Evolutionary conservation across 2,329 filamentous ascomycete genomes (phyloP), one percentile per base, ranked within the genome.

Genomic region (Peltaster fructicola): DNA sequence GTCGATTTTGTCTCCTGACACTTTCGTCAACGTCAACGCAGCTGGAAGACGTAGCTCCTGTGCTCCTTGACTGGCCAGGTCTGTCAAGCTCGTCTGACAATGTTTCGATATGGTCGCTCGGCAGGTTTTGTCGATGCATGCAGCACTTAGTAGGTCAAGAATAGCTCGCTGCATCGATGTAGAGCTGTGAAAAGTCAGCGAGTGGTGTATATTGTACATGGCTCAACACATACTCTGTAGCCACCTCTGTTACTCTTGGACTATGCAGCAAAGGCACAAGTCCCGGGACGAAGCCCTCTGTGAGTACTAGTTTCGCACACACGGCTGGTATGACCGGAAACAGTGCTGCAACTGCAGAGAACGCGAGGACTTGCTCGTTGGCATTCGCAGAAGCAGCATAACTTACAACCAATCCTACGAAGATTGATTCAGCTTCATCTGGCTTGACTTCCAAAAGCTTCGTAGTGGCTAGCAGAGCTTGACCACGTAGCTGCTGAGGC

Each of bases 291-390:
- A 98, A 95, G 3, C 80, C 80, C 37, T 92, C 80, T 17, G 73
- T 82, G 29, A 95, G 65, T 48, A 98, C 93, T 17, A 95, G 60
- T 30, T 71, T 62, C 3, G 79, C 64, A 2, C 74, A 79, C 20
- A 79, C 65, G 27, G 73, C 66, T 3, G 81, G 76, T 3, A 79
- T 70, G 25, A 98, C 66, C 2, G 88, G 84, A 46, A 98, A 98
- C 6, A 90, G 68, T 12, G 73, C 70, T 2, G 82, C 71, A 5
- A 82, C 81, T n/a, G 84, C 82, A 26, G 84, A 95, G 48, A 93
- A 95, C 5, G 84, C 84, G 24, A 88, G 63, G 27, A 92, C 80
- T 37, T 90, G 69, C 50, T 91, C 80, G 41, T 93, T 84, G 35
- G 82, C 79, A 13, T 76, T 85, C 25, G 73, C 73, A 34, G 74